A percentile compares a stretch with the other conserved stretches of the same genome.
Conservation (phyloP, 345 rosid species). For the Euphorbia pulcherrima region DNA sequence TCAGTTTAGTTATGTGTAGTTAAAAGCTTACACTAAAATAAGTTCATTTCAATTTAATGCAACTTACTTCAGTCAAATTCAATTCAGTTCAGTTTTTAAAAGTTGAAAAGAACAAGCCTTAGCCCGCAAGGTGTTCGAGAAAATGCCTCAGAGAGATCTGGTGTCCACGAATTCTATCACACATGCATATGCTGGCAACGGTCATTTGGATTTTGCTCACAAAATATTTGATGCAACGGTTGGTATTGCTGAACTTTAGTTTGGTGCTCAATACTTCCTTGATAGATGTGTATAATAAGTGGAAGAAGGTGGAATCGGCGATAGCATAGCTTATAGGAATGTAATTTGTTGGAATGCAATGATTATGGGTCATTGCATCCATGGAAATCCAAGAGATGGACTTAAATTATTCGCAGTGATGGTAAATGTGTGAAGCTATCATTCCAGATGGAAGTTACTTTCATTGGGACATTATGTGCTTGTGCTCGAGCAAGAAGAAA, state of each 20-base stretch:
- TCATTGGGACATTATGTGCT: conserved; percentile 54
- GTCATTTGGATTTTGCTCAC: conserved; percentile 39
- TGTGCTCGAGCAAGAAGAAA: conserved; percentile 49
- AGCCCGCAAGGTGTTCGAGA: conserved; percentile 46
- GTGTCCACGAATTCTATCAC: conserved; percentile 56
- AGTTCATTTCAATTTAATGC: too few relatives aligned
- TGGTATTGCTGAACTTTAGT: conserved; percentile 23
- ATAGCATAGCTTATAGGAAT: conserved; percentile 38
- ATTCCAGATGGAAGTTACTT: conserved; percentile 58
- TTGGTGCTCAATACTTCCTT: conserved; percentile 45
- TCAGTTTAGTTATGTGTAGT: too few relatives aligned
- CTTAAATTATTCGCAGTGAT: conserved; percentile 44
- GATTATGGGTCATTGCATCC: conserved; percentile 74
- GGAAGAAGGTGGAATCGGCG: conserved; percentile 53
- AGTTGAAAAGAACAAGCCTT: too few relatives aligned
- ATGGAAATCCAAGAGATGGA: conserved; percentile 58
- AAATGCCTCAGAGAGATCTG: conserved; percentile 46
- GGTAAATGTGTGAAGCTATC: conserved; percentile 20
- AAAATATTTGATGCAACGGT: conserved; percentile 48
- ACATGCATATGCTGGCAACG: conserved; percentile 22
- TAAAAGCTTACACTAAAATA: too few relatives aligned
- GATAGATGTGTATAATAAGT: conserved; percentile 61
- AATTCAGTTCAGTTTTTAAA: too few relatives aligned
- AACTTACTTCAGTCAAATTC: too few relatives aligned
- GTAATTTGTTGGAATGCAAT: conserved; percentile 69